These are phyloP conservation scores for Pulicaria dysenterica DNA, from an alignment of 129 eudicot genomes.

Conservation along the genomic window DNA sequence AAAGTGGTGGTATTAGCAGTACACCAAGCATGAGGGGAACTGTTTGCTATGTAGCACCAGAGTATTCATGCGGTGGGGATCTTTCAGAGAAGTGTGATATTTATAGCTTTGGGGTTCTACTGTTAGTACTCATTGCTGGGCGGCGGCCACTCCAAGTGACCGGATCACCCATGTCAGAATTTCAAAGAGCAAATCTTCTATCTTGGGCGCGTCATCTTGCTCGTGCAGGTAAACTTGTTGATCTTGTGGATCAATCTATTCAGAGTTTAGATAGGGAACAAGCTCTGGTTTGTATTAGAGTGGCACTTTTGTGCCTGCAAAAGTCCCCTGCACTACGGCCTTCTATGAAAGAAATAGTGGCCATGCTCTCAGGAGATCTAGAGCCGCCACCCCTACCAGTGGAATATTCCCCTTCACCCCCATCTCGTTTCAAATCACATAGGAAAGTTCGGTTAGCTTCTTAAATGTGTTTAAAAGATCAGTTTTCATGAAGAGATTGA, in stretches of 20 bases:
- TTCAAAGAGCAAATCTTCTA: conserved; percentile 81
- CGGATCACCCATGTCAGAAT: conserved; percentile 91
- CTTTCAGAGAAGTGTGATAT: conserved; percentile 91
- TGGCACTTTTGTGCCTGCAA: conserved; percentile 87
- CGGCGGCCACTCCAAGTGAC: conserved; percentile 87
- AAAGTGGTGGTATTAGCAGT: conserved; percentile 78
- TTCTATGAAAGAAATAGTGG: conserved; percentile 95
- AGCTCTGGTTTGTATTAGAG: conserved; percentile 63
- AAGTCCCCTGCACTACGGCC: conserved; percentile 84
- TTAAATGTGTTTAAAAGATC: conserved; percentile 4
- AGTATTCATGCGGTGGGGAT: conserved; percentile 71
- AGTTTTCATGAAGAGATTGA: conserved; percentile 15
- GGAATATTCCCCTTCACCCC: conserved; percentile 77
- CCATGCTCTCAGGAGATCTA: conserved; percentile 79
- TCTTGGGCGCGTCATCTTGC: conserved; percentile 96
- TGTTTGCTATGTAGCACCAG: conserved; percentile 88
- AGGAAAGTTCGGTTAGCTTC: conserved; percentile 67
- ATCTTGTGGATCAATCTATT: conserved; percentile 71
- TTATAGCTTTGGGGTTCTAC: conserved; percentile 77
- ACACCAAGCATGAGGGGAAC: conserved; percentile 99
- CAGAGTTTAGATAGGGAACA: conserved; percentile 55
- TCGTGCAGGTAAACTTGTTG: conserved; percentile 92
- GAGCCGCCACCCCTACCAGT: conserved; percentile 70
- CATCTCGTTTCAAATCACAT: conserved; percentile 61
- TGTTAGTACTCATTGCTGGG: conserved; percentile 87